phyloP scores from a whole-genome alignment of 441 rosid genomes.

The Adansonia madagascariensis region DNA sequence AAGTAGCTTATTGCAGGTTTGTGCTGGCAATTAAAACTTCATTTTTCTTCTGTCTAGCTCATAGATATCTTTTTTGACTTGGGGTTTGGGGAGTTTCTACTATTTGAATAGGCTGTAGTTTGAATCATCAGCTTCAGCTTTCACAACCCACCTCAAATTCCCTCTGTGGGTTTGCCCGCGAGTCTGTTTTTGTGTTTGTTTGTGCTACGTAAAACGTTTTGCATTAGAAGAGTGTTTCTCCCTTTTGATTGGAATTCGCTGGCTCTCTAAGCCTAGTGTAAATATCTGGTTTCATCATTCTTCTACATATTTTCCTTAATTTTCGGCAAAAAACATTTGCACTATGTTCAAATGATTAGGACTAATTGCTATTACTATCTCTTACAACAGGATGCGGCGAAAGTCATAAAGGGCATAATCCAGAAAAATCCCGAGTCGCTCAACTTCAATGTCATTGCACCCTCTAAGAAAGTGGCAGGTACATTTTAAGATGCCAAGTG shows the following conservation, averaged over 20 bases:
- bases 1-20: slow-evolving; percentile 69
- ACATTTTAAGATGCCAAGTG: slow-evolving; percentile 25
- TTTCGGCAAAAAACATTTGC: neutral
- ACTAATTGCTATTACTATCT: neutral
- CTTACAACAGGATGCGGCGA: slow-evolving; percentile 67
- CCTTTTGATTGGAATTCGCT: neutral
- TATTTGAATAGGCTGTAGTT: neutral
- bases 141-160: neutral
- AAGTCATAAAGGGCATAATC: slow-evolving; percentile 70
- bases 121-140: neutral
- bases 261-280: neutral
- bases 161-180: neutral
- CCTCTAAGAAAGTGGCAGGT: slow-evolving; percentile 56
- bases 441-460: slow-evolving; percentile 79
- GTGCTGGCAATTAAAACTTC: slow-evolving; percentile 19
- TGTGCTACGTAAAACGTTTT: neutral
- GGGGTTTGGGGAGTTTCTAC: neutral
- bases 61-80: neutral
- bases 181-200: neutral
- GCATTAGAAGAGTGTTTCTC: neutral
- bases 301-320: neutral
- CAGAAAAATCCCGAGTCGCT: slow-evolving; percentile 70
- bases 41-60: neutral
- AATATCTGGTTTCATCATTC: neutral
- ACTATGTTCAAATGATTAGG: neutral